These are phyloP conservation scores for Globisporangium heterothallicum DNA, from an alignment of 352 stramenopile genomes.

Conservation along the genomic window DNA sequence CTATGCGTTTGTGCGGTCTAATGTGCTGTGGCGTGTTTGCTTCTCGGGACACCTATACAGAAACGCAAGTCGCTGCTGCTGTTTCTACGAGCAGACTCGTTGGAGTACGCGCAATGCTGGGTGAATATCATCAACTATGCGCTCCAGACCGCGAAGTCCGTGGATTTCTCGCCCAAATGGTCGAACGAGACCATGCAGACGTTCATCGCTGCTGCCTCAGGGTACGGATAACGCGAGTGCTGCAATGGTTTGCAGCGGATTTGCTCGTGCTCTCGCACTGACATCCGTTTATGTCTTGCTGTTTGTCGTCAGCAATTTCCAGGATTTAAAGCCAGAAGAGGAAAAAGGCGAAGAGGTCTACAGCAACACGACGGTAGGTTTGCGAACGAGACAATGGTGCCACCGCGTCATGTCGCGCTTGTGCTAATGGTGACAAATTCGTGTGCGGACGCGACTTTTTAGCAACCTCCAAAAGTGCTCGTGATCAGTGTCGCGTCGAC, in stretches of 20 bases:
- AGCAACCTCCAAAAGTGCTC: slow-evolving; percentile 38
- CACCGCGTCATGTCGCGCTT: background rate
- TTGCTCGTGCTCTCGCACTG: background rate
- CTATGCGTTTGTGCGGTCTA: too few species aligned
- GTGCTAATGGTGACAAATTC: too few species aligned
- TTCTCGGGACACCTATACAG: too few species aligned
- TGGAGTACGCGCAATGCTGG: slow-evolving; percentile 65
- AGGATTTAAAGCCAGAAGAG: slow-evolving; percentile 11
- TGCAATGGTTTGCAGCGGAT: too few species aligned
- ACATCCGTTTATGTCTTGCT: background rate
- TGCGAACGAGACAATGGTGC: too few species aligned
- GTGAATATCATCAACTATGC: slow-evolving; percentile 78
- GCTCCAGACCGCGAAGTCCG: slow-evolving; percentile 58
- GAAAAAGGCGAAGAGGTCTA: slow-evolving; percentile 3
- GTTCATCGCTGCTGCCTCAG: slow-evolving; percentile 62
- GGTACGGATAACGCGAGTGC: too few species aligned
- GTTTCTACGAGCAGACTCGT: slow-evolving; percentile 72
- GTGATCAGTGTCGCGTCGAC: slow-evolving; percentile 53
- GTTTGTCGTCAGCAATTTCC: slow-evolving; percentile 11
- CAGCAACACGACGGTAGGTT: slow-evolving; percentile 5
- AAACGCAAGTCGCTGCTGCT: slow-evolving; percentile 75
- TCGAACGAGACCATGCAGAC: slow-evolving; percentile 65
- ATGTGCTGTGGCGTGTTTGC: too few species aligned
- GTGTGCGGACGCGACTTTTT: background rate
- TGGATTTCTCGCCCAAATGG: slow-evolving; percentile 65